Base-by-base conservation (phyloP, 2,329 filamentous ascomycete species). In the Epichloe sylvatica region DNA sequence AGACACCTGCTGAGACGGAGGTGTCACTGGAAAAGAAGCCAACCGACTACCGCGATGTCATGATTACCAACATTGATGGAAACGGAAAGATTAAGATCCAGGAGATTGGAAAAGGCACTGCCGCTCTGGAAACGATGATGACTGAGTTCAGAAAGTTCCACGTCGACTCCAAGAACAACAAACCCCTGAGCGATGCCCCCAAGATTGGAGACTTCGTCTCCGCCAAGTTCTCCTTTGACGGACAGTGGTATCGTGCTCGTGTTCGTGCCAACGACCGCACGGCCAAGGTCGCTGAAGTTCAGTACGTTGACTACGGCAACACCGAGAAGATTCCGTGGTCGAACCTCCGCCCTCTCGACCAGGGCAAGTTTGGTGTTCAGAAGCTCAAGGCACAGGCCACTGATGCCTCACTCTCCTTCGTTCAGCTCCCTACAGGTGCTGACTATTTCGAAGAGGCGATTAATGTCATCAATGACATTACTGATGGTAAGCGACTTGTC, bases 231-330 rank as follows among this genome's bases (percentile, higher is more conserved):
- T 84, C 82, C 6, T 83, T 82, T 47, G 92, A 98, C 63, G 80
- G 83, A 52, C 81, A 92, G 58, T 98, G 91, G 91, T 98, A 98
- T 72, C 86, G 92, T 53, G 92, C 86, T 34, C 84, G 83, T 53
- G 81, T 98, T 53, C 84, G 90, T 54, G 82, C 90, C 63, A 96
- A 97, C 67, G 92, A 98, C 70, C 88, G 92, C 54, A 78, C 90
- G 8, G 83, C 83, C 60, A 88, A 92, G 76, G 81, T 86, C 59
- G 84, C 89, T 23, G 92, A 98, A 67, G 84, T 98, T 25, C 71
- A 94, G 43, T 98, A 95, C 69, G 80, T 98, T 54, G 92, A 98
- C 71, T 98, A 94, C 67, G 92, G 92, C 59, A 98, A 98, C 75
- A 84, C 80, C 49, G 92, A 98, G 69, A 84, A 82, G 62, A 75